Percentiles rank a stretch among this genome's conserved stretches.
phyloP scores from a whole-genome alignment of 495 filamentous ascomycete genomes.

The Trichoderma erinaceum region DNA sequence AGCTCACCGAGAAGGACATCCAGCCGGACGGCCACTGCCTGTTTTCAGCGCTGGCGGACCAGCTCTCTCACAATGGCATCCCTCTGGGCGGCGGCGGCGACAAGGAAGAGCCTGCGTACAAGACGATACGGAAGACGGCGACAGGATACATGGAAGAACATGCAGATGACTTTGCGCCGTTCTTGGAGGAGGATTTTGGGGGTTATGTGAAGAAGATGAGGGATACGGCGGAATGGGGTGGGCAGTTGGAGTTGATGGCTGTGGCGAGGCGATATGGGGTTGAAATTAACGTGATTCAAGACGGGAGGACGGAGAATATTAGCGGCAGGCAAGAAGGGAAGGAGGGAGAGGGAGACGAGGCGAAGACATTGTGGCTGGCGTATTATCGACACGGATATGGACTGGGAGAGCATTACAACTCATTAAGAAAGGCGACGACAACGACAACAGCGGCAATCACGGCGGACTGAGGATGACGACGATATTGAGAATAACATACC shows the following conservation, averaged over 20 bases:
- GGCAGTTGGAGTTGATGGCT: conserved; percentile 81
- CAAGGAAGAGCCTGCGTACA: conserved; percentile 39
- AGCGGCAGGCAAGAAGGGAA: conserved; percentile 31
- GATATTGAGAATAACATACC: neutral
- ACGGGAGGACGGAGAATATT: conserved; percentile 72
- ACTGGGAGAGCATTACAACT: conserved; percentile 96
- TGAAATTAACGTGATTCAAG: conserved; percentile 80
- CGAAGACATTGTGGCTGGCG: conserved; percentile 70
- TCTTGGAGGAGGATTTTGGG: conserved; percentile 75
- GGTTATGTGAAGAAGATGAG: conserved; percentile 69
- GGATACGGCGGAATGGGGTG: conserved; percentile 94
- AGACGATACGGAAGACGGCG: conserved; percentile 46
- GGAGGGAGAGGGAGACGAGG: conserved; percentile 21
- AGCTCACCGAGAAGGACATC: conserved; percentile 70
- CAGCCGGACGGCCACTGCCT: conserved; percentile 90
- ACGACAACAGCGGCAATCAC: neutral
- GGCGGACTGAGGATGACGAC: neutral
- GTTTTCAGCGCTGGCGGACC: conserved; percentile 88
- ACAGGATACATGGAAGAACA: conserved; percentile 51
- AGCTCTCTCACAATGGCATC: conserved; percentile 50
- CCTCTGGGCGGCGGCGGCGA: conserved; percentile 31
- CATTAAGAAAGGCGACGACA: conserved; percentile 51
- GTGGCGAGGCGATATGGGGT: conserved; percentile 77
- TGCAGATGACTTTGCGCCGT: conserved; percentile 48
- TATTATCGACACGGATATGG: conserved; percentile 93